Percentiles rank a stretch among this genome's conserved stretches.
phyloP scores from a whole-genome alignment of 805 yeast species.

The Candida corydali region DNA sequence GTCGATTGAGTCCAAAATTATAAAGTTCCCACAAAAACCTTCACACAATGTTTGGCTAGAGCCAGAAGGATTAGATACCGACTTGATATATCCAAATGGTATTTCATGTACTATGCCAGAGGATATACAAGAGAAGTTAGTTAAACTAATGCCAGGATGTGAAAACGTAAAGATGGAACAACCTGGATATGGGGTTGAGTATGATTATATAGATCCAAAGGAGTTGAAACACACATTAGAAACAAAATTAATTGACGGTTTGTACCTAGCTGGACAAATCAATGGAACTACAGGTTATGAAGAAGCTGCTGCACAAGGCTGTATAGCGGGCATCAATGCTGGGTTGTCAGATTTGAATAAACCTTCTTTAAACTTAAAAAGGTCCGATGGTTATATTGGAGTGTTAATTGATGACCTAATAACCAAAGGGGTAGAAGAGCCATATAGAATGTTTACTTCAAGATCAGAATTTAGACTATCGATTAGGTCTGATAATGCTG shows the following conservation, averaged over 20 bases:
- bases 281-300: constrained; percentile 99
- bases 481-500: constrained; percentile 93
- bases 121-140: constrained; percentile 75
- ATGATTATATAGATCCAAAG: constrained; percentile 93
- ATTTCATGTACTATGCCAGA: constrained; percentile 95
- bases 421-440: constrained; percentile 94
- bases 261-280: constrained; percentile 93
- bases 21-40: constrained; percentile 71
- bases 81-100: constrained; percentile 94
- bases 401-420: constrained; percentile 90
- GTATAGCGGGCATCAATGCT: constrained; percentile 93
- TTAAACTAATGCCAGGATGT: constrained; percentile 79
- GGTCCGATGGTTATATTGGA: constrained; percentile 89
- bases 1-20: constrained; percentile 84
- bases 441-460: constrained; percentile 96
- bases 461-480: constrained; percentile 90
- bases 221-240: constrained; percentile 76
- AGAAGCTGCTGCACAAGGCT: constrained; percentile 97
- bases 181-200: constrained; percentile 99
- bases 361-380: constrained; percentile 49
- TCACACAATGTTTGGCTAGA: constrained; percentile 90
- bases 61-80: constrained; percentile 88
- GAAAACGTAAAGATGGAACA: constrained; percentile 85
- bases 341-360: constrained; percentile 50
- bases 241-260: constrained; percentile 72